Evolutionary conservation across 768 basidiomycete species (phyloP), one percentile per base, ranked within the genome.

Genomic region (Favolaschia claudopus): DNA sequence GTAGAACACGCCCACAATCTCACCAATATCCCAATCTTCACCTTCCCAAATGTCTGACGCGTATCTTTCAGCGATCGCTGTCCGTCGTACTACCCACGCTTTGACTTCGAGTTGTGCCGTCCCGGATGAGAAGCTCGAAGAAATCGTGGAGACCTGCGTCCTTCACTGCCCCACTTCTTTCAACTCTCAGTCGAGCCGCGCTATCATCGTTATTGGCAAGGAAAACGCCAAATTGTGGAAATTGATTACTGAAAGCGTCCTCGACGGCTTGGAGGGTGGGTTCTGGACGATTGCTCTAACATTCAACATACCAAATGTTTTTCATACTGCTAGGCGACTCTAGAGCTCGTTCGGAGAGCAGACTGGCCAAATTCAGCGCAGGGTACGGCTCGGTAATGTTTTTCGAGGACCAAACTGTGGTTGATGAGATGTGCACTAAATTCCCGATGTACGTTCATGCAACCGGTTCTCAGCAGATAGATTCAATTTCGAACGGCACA

Each of bases 41-140:
- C n/a, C n/a, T n/a, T n/a, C n/a, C n/a, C n/a, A n/a, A 17, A 60
- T 60, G 58, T 60, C 58, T 28, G 58, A 27, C 31, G 58, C 58
- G 15, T 60, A 47, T 33, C 58, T 60, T 20, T 14, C 29, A 19
- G 58, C 58, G n/a, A 28, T 53, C 45, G 43, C 58, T 25, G 32
- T 27, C 33, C 59, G 59, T 14, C 59, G 59, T 42, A 25, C 46
- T 19, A 36, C 34, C 40, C 51, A 60, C 28, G 47, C 52, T 6
- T 28, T 60, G 28, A 55, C 59, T 7, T 4, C 25, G 14, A 50
- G 44, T 3, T 60, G 52, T 15, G 34, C 52, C 9, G 36, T 60
- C 33, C 24, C 59, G 1, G 59, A 60, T 24, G 46, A 36, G 34
- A 54, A 60, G 29, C 38, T 60, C 39, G 52, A 55, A 40, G 59